Percentiles rank a stretch among this genome's conserved stretches.
phyloP scores from a whole-genome alignment of 768 basidiomycete genomes.

The Phylloporus sp. region DNA sequence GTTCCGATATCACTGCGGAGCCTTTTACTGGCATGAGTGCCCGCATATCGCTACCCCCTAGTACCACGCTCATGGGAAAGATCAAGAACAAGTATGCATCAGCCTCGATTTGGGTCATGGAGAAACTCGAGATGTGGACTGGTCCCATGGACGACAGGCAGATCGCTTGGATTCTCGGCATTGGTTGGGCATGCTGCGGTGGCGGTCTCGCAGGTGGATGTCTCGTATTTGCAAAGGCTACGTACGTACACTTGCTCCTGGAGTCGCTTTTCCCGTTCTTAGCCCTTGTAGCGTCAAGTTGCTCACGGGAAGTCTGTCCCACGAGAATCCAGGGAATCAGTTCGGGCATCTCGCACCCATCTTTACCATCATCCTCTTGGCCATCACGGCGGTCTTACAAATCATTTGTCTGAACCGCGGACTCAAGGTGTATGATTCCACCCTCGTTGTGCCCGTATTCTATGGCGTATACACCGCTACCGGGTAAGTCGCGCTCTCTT shows the following conservation, averaged over 20 bases:
- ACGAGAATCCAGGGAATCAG: constrained; percentile 80
- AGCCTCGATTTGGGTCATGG: constrained; percentile 49
- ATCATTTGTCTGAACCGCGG: constrained; percentile 90
- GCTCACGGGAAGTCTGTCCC: constrained; percentile 69
- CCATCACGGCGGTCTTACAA: constrained; percentile 77
- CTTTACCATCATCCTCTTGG: constrained; percentile 60
- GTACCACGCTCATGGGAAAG: constrained; percentile 29
- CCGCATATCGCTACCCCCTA: constrained; percentile 18
- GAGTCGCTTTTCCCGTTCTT: too few species aligned
- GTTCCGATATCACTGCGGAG: constrained; percentile 61
- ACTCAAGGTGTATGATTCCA: constrained; percentile 85
- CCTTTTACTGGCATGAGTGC: constrained; percentile 44
- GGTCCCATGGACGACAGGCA: constrained; percentile 78
- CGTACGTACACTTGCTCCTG: constrained; percentile 18
- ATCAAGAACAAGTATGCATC: constrained; percentile 40
- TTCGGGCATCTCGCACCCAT: constrained; percentile 79
- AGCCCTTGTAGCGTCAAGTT: constrained; percentile 60
- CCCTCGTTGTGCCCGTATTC: constrained; percentile 89
- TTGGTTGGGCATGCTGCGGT: constrained; percentile 91
- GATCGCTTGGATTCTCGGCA: constrained; percentile 86
- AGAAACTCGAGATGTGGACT: constrained; percentile 69
- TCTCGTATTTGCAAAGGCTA: constrained; percentile 72
- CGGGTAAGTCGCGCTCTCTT: constrained; percentile 46
- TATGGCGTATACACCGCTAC: constrained; percentile 88
- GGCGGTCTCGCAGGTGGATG: constrained; percentile 87